phyloP scores from a whole-genome alignment of 352 stramenopile species.

The Globisporangium heterothallicum region DNA sequence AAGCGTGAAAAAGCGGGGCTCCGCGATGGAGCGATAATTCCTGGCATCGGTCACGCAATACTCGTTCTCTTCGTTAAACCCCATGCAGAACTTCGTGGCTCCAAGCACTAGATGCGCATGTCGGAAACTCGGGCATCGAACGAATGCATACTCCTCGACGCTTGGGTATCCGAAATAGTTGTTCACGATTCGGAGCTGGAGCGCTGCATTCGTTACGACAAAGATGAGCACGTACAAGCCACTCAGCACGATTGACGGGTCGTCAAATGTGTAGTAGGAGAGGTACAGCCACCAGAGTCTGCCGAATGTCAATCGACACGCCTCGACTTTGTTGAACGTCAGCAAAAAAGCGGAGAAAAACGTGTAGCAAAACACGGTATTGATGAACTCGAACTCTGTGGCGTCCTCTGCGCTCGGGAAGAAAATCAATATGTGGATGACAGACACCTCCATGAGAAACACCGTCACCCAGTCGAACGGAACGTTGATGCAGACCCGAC shows the following conservation, averaged over 20 bases:
- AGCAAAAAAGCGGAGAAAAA: not conserved
- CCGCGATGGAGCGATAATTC: not conserved
- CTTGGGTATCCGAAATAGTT: not conserved
- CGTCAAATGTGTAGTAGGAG: not conserved
- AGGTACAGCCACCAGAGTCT: not conserved
- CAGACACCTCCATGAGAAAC: not conserved
- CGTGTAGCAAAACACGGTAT: not conserved
- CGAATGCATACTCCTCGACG: not conserved
- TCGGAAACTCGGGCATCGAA: not conserved
- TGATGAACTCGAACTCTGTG: not conserved
- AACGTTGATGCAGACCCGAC: not conserved
- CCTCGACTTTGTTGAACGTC: not conserved
- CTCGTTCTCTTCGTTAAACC: not conserved
- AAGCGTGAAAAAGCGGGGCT: not conserved
- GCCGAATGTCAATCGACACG: not conserved
- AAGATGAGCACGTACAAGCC: not conserved
- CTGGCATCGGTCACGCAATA: not conserved
- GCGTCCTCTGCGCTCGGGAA: not conserved
- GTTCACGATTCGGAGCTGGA: not conserved
- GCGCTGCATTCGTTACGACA: not conserved
- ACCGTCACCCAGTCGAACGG: not conserved
- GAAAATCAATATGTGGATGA: no score
- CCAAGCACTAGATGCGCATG: not conserved
- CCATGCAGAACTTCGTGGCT: not conserved
- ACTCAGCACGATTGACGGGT: not conserved